Evolutionary conservation across 108 stramenopile species (phyloP), one percentile per base, ranked within the genome.

Genomic region (Nitzschia sp.): DNA sequence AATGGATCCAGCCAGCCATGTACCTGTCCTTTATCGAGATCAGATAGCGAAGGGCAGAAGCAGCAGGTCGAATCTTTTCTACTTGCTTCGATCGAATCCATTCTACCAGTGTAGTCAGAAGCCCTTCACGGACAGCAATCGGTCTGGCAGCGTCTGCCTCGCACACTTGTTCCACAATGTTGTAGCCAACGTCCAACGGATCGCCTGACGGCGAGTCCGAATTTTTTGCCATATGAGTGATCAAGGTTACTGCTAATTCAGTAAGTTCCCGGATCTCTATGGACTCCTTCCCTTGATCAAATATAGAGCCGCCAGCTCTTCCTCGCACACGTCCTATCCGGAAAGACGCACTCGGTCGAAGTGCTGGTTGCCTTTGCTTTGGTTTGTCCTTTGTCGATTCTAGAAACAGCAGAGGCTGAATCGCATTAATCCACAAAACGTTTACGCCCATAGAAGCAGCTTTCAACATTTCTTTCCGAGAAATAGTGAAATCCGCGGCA

Each of bases 1-100:
- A 85, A 59, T 88, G 87, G 68, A 88, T 83, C 87, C 87, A 88
- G 1, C 87, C 87, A 36, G 87, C 87, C 71, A 81, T 83, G 55
- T 88, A 88, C 17, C 60, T 72, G 67, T 88, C 82, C 33, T 82
- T 54, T 30, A 76, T 75, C 0, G 79, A 76, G 28, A 84, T 84
- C 11, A 88, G 46, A 64, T 77, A 66, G 15, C 82, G 79, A 28
- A 88, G 53, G 19, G 87, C 68, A 27, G 64, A 77, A 25, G 75
- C 80, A n/a, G 83, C 82, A 6, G 80, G 46, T 45, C 79, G 54
- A 8, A 83, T 51, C 46, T 82, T 70, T 0, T 80, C 76, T 0
- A 46, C 34, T 26, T 85, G 70, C 0, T 61, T 62, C 9, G 84
- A 85, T 59, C 71, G 66, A 31, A 85, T 72, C 87, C 87, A 88